Base-by-base conservation (phyloP, 352 stramenopile genomes). In the Thalassiosira livingstoniorum region DNA sequence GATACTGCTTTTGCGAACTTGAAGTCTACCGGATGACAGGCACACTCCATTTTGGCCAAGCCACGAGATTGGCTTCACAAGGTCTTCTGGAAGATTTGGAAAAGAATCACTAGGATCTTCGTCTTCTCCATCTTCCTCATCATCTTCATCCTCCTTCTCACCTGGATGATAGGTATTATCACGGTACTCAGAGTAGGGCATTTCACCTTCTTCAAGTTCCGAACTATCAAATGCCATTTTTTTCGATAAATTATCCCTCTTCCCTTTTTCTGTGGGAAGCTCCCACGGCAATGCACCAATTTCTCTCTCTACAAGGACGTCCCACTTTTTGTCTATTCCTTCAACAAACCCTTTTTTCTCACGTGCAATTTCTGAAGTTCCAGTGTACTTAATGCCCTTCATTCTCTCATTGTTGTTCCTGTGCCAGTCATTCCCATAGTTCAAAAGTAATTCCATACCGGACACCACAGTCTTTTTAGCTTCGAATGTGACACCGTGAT, bases 11-110 rank as follows among this genome's bases (percentile, higher is more conserved):
- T 53, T 0, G 53, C 57, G 67, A 27, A 79, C 25, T 5, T 42
- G 21, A n/a, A 92, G 47, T 86, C 78, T 80, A 57, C 84, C 51
- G 35, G 70, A 68, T 27, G 72, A 82, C 82, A 88, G 39, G 76
- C 89, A 94, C 2, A 83, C 54, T 53, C 89, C 89, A 75, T 92
- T 71, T 53, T 88, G 15, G 43, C 83, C 37, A 1, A 94, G 57
- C 85, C 85, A 92, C 31, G 88, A 39, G 10, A 85, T 4, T 13
- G 85, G 67, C 51, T 80, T 73, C 11, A 45, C 78, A 47, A 83
- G 62, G 27, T 75, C 55, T 11, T 65, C 45, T 3, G 65, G 25
- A 61, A 18, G 23, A 53, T 42, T 1, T 2, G 25, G n/a, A 42
- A 11, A n/a, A 10, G 4, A 32, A 66, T 31, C 3, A 4, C n/a